Base-by-base conservation (phyloP, 2,329 filamentous ascomycete genomes). In the Rhynchosporium agropyri region DNA sequence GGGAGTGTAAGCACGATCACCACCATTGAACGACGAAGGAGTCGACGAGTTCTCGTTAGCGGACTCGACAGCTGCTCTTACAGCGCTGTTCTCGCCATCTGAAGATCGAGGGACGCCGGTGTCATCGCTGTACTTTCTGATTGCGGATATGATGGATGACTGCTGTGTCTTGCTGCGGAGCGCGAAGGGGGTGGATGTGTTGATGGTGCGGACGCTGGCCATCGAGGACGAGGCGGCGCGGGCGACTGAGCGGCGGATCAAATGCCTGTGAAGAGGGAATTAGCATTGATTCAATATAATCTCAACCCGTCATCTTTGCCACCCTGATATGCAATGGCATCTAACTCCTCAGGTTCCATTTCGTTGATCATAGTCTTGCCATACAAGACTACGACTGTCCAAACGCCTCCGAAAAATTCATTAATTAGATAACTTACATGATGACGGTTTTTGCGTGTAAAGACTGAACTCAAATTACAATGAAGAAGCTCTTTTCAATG, bases 161-260 rank as follows among this genome's bases (percentile, higher is more conserved):
- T 68, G 77, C 57, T 68, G 77, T 73, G 67, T 73, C 72, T 67
- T 78, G 69, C 65, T 60, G 53, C 68, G 71, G 58, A 75, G 64
- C 31, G 73, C 62, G 46, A 75, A 73, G 38, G 76, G 75, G 58
- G 74, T 73, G 60, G 76, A 63, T 3, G 76, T 73, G 54, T 76
- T 73, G 64, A 80, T 74, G 58, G 76, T 75, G 57, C 76, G 75
- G 62, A 75, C 76, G 45, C 76, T 75, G 64, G 79, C 68, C 67
- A 78, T 72, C 51, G 80, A 78, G 58, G 79, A 76, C 40, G 80
- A 76, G 63, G 84, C 80, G 55, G 84, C 80, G 71, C 84, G 82
- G 71, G 80, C 77, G 69, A 84, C 83, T 68, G 81, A 78, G 71
- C 83, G 83, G 65, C 84, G 83, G 69, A 89, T 68, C 65, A 72